Base-by-base conservation (phyloP, 352 stramenopile species). In the Plasmopara muralis region DNA sequence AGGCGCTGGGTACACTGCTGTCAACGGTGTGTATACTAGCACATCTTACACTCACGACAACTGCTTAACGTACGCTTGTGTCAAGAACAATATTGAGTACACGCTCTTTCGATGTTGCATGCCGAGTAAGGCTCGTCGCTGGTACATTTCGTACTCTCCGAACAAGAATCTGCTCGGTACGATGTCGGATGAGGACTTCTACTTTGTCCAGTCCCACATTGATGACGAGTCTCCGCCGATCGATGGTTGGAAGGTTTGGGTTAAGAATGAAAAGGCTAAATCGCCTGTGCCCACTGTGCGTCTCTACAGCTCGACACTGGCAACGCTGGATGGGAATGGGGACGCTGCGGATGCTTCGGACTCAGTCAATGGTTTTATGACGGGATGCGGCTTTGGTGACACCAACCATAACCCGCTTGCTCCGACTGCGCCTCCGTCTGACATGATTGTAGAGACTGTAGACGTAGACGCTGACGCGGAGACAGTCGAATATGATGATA, bases 41-140 rank as follows among this genome's bases (percentile, higher is more conserved):
- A 89, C 75, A 29, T 52, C 66, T 46, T 68, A 87, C 49, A 65
- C 65, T 15, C 77, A 92, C 51, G 84, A 94, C 57, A 89, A 79
- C 39, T 85, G 71, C 54, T 69, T 77, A 48, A 82, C 92, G 50
- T 87, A 85, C 54, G 57, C 77, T 47, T 87, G 71, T 50, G 53
- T 68, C 37, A 83, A 80, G 53, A 66, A 75, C 47, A 50, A 82
- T 41, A 77, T 82, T 57, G 72, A 93, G 66, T 93, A 98, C 47
- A 98, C 93, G 14, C 70, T 99, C 13, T 98, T 98, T 69, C 88
- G 93, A n/a, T 99, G 95, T 64, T 95, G 86, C 46, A 98, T 99
- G 95, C 87, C 95, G 10, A 98, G 89, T 58, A 97, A 98, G 55
- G 85, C 96, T 37, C 95, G 97, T 53, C 97, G 95, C 64, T 99